Conservation (phyloP, 768 basidiomycete genomes). For the Lactarius tabidus region DNA sequence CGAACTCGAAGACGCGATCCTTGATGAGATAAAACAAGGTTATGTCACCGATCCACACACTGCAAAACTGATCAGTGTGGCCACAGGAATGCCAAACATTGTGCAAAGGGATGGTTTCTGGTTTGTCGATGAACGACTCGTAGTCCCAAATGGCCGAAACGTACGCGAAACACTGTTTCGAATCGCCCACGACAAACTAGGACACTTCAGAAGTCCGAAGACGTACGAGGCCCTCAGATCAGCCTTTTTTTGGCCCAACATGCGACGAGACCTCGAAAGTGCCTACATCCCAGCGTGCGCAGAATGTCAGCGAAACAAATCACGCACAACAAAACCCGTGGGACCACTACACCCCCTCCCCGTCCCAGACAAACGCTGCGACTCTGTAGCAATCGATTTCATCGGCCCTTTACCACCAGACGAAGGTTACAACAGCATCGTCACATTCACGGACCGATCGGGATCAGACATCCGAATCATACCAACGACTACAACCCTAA, state of each 20-base stretch:
- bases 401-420: slow-evolving; percentile 24
- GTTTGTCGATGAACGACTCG: too few relatives aligned
- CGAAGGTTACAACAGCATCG: slow-evolving; percentile 19
- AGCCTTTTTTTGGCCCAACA: slow-evolving; percentile 22
- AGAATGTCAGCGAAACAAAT: not conserved
- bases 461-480: not conserved
- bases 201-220: not conserved
- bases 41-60: not conserved
- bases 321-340: not conserved
- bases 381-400: slow-evolving; percentile 27
- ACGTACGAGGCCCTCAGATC: not conserved
- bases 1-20: not conserved
- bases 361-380: slow-evolving; percentile 19
- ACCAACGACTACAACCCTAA: not conserved
- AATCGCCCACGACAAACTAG: not conserved
- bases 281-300: slow-evolving; percentile 13
- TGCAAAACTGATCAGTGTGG: not conserved
- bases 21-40: accelerated
- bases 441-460: not conserved
- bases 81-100: not conserved
- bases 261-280: slow-evolving; percentile 15
- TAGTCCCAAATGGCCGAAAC: not conserved
- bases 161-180: not conserved
- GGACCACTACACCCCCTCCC: not conserved
- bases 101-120: too few relatives aligned